These are phyloP conservation scores for Arthrobotrys sinensis DNA, from an alignment of 2,329 filamentous ascomycete species.

Conservation along the genomic window DNA sequence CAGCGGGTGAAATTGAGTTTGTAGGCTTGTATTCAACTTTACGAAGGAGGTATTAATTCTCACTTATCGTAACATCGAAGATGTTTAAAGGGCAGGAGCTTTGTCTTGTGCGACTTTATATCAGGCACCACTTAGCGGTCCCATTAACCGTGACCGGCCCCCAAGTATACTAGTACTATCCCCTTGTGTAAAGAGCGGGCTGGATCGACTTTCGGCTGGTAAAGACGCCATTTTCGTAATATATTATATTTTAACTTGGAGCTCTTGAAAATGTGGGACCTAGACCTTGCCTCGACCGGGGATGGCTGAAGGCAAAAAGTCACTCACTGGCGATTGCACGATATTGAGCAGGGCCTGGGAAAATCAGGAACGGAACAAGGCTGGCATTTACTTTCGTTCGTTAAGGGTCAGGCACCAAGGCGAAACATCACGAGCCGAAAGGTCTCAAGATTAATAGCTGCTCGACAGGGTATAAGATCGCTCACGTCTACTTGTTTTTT, in stretches of 20 bases:
- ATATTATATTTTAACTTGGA: constrained; percentile 49
- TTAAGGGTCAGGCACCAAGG: constrained; percentile 35
- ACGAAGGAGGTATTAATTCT: not conserved
- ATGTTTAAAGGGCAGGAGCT: not conserved
- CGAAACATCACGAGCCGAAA: constrained; percentile 36
- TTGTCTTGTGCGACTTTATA: constrained; percentile 44
- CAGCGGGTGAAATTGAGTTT: not conserved
- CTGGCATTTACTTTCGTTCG: not conserved
- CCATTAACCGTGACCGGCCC: constrained; percentile 28
- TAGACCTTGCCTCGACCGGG: constrained; percentile 1
- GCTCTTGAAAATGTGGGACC: constrained; percentile 43
- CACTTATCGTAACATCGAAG: not conserved
- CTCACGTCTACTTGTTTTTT: not conserved
- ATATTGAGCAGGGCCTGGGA: constrained; percentile 33
- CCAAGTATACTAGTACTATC: not conserved
- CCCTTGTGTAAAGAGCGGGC: constrained; percentile 31
- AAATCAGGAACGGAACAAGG: constrained; percentile 46
- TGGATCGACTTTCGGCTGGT: constrained; percentile 40
- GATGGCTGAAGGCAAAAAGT: constrained; percentile 39
- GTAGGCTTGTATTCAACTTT: not conserved
- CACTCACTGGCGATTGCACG: constrained; percentile 42
- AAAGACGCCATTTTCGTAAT: constrained; percentile 58
- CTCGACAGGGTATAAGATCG: constrained; percentile 15
- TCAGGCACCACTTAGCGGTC: constrained; percentile 37
- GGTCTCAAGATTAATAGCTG: constrained; percentile 24